Base-by-base conservation (phyloP, 2,329 filamentous ascomycete genomes). In the Alternaria longipes region DNA sequence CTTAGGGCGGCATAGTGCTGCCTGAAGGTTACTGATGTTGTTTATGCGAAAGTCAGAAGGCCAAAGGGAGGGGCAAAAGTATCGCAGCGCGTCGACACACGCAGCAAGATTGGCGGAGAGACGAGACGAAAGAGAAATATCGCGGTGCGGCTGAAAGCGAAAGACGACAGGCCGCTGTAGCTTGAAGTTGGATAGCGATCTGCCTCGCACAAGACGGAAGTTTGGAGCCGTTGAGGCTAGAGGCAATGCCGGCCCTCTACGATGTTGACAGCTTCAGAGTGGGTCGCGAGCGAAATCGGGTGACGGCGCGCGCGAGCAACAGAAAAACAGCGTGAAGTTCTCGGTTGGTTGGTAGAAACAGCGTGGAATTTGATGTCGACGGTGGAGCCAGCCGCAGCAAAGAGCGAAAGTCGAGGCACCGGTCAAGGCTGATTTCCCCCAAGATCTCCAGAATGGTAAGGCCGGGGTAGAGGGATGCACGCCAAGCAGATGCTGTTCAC, bases 401-500 rank as follows among this genome's bases (percentile, higher is more conserved):
- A 54, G 60, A 69, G 66, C 63, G 66, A 66, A 62, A 66, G 52
- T 55, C 53, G 63, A 72, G 65, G 68, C 71, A 75, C 74, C 72
- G 72, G 74, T 77, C 73, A 76, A 78, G 76, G 76, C 76, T 73
- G 75, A 78, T 72, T 75, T 57, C 64, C 59, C 65, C 61, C 58
- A 61, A 63, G 56, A 66, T 65, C 40, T 64, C 61, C 64, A 66
- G 59, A 72, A 65, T 66, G 66, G 60, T 63, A 65, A 62, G 68
- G 62, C 62, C 54, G 60, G 69, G 67, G 64, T 64, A 53, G 66
- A 72, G 59, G 64, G 70, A 66, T 67, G 69, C 63, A 59, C 66
- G 74, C 74, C 71, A 74, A 75, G 68, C 67, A 59, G 59, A 63
- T 59, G 61, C 52, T 66, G 63, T 62, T 59, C 55, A 61, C 66